Evolutionary conservation across 2,329 filamentous ascomycete species (phyloP).

Genomic region (Alternaria dauci): DNA sequence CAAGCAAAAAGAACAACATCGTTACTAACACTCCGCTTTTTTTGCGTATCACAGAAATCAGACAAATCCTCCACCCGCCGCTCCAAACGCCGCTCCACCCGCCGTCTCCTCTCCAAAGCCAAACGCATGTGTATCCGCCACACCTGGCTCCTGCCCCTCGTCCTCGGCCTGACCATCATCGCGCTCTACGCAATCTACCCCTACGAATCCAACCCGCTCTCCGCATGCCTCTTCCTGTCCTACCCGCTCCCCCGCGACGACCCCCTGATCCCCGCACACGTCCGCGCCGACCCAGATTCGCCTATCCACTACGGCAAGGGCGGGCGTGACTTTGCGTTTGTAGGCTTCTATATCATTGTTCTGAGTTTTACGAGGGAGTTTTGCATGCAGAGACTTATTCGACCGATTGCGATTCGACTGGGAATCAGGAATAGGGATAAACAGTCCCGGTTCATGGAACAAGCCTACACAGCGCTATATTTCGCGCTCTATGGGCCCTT

Average conservation of each 20-base stretch:
- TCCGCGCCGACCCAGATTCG: constrained; percentile 50
- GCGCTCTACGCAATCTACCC: constrained; percentile 78
- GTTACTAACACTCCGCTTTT: neutral
- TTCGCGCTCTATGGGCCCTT: constrained; percentile 83
- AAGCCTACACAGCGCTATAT: constrained; percentile 93
- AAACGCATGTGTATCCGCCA: constrained; percentile 60
- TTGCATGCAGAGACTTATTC: constrained; percentile 88
- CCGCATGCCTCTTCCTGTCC: constrained; percentile 87
- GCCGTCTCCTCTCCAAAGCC: constrained; percentile 55
- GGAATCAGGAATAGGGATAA: constrained; percentile 78
- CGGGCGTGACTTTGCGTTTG: constrained; percentile 84
- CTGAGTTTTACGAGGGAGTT: constrained; percentile 95
- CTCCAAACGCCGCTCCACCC: constrained; percentile 58
- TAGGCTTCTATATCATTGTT: constrained; percentile 87
- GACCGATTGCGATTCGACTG: constrained; percentile 74
- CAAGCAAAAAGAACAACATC: neutral
- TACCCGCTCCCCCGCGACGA: constrained; percentile 72
- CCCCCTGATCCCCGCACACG: constrained; percentile 30
- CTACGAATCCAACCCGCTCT: constrained; percentile 77
- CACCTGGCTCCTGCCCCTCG: constrained; percentile 73
- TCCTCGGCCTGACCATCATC: constrained; percentile 70
- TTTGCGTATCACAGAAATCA: constrained; percentile 20
- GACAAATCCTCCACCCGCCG: constrained; percentile 43
- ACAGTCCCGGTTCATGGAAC: constrained; percentile 93
- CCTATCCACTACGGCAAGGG: constrained; percentile 84